Conservation (phyloP, 2,329 filamentous ascomycete genomes). For the Aureobasidium uvarum region DNA sequence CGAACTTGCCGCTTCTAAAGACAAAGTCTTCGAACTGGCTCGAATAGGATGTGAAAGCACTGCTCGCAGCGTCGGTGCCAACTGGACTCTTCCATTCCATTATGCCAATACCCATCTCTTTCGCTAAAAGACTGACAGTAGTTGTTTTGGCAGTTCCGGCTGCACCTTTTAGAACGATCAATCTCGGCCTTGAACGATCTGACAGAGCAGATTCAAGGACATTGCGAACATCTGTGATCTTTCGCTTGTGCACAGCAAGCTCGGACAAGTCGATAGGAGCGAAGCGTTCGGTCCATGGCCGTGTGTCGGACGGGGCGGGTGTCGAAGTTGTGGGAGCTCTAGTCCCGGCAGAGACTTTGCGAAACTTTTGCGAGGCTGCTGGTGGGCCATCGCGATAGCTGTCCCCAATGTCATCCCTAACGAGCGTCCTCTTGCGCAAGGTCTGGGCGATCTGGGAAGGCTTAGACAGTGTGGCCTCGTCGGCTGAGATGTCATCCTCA, state of each 20-base stretch:
- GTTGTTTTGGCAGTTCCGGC: slow-evolving; percentile 93
- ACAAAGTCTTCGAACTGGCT: slow-evolving; percentile 92
- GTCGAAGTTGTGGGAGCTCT: slow-evolving; percentile 36
- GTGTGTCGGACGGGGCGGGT: slow-evolving; percentile 52
- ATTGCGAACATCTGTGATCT: slow-evolving; percentile 77
- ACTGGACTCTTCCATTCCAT: slow-evolving; percentile 89
- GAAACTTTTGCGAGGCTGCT: slow-evolving; percentile 46
- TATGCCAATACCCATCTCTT: slow-evolving; percentile 71
- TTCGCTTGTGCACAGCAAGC: slow-evolving; percentile 90
- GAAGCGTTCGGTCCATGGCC: slow-evolving; percentile 87
- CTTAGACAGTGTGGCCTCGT: slow-evolving; percentile 35
- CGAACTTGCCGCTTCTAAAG: slow-evolving; percentile 74
- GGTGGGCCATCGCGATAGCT: neutral
- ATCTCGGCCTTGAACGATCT: slow-evolving; percentile 55
- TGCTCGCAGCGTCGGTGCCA: slow-evolving; percentile 57
- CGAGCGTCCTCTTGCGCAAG: slow-evolving; percentile 39
- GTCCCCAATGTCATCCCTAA: slow-evolving; percentile 21
- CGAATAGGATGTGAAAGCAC: slow-evolving; percentile 67
- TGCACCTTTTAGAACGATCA: slow-evolving; percentile 83
- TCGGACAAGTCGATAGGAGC: slow-evolving; percentile 73
- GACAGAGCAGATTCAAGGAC: slow-evolving; percentile 72
- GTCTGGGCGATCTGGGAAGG: slow-evolving; percentile 38
- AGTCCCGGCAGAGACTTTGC: slow-evolving; percentile 41
- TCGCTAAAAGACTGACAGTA: slow-evolving; percentile 73
- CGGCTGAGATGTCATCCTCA: slow-evolving; percentile 38